Base-by-base conservation (phyloP, 2,329 filamentous ascomycete genomes). In the Fusarium sp. region DNA sequence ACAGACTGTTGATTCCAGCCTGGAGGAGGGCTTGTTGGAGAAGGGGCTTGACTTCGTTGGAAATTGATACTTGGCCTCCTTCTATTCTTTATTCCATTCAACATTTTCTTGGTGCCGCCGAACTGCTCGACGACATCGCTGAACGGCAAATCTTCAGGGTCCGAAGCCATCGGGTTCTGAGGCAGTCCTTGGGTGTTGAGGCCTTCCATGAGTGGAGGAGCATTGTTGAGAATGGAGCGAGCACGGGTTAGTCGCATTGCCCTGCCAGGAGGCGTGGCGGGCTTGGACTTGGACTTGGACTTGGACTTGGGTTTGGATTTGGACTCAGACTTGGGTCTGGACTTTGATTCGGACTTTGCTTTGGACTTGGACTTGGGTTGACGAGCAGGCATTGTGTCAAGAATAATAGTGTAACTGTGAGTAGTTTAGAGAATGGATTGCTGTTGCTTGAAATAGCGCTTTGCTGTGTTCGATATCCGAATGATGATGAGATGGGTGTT, bases 131-230 rank as follows among this genome's bases (percentile, higher is more conserved):
- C 34, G 7, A 68, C 69, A 7, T 70, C 39, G 3, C 28, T 26
- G 31, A 42, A 65, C n/a, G 46, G 38, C 6, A 70, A 29, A 8
- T 13, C 9, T 10, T 59, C 61, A 9, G 69, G 65, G 4, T 72
- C 66, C 5, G 26, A 28, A 8, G 50, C 7, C 11, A 66, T 46
- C 2, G 54, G 24, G 7, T 56, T 58, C 2, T 42, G n/a, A 7
- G 67, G 52, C 7, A n/a, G 39, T 13, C 55, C 58, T 9, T 31
- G 53, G 11, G 52, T 11, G 15, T 64, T 62, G 28, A 73, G 62
- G 6, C 69, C 66, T 11, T 26, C 34, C 71, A 73, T 70, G 8
- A 72, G 56, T 1, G 57, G 61, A 31, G 70, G 57, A 28, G 70
- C 60, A 38, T 60, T 43, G 3, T 25, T 32, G n/a, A 72, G 63